A percentile compares a stretch with the other conserved stretches of the same genome.
phyloP scores from a whole-genome alignment of 1,284 basidiomycete genomes.

The Apiotrichum montevideense region DNA sequence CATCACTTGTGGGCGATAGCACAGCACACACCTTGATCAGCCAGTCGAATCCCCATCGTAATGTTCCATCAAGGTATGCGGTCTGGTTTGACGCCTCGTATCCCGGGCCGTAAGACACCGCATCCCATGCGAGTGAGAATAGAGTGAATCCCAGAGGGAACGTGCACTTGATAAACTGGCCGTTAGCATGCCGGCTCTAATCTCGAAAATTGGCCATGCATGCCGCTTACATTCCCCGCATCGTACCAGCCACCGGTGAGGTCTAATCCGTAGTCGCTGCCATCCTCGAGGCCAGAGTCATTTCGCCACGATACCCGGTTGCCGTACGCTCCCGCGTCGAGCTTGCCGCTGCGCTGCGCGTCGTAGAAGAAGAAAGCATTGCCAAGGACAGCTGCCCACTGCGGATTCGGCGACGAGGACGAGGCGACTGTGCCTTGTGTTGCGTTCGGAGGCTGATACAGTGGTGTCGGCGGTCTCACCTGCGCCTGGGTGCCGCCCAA shows the following conservation, averaged over 20 bases:
- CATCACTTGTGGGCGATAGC: too few relatives aligned
- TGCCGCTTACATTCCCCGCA: slow-evolving; percentile 54
- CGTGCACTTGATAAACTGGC: slow-evolving; percentile 70
- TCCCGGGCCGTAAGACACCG: slow-evolving; percentile 70
- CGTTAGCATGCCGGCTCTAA: background rate
- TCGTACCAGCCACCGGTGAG: slow-evolving; percentile 84
- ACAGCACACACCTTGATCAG: slow-evolving; percentile 62
- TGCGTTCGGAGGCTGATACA: slow-evolving; percentile 52
- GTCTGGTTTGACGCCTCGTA: slow-evolving; percentile 79
- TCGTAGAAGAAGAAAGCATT: slow-evolving; percentile 84
- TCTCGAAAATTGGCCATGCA: too few relatives aligned
- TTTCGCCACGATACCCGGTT: slow-evolving; percentile 85
- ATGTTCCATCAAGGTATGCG: slow-evolving; percentile 75
- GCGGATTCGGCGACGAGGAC: slow-evolving; percentile 56
- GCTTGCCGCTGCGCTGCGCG: slow-evolving; percentile 72
- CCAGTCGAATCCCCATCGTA: slow-evolving; percentile 88
- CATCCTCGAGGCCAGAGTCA: slow-evolving; percentile 68
- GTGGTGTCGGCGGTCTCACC: too few relatives aligned
- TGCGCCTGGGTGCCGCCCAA: too few relatives aligned
- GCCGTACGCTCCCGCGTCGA: slow-evolving; percentile 52
- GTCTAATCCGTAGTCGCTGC: slow-evolving; percentile 65
- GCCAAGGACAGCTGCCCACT: slow-evolving; percentile 75
- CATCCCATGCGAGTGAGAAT: slow-evolving; percentile 81
- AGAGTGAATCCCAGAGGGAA: slow-evolving; percentile 73
- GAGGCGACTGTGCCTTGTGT: slow-evolving; percentile 54